Evolutionary conservation across 345 rosid species (phyloP).

Genomic region (Gossypium anomalum): DNA sequence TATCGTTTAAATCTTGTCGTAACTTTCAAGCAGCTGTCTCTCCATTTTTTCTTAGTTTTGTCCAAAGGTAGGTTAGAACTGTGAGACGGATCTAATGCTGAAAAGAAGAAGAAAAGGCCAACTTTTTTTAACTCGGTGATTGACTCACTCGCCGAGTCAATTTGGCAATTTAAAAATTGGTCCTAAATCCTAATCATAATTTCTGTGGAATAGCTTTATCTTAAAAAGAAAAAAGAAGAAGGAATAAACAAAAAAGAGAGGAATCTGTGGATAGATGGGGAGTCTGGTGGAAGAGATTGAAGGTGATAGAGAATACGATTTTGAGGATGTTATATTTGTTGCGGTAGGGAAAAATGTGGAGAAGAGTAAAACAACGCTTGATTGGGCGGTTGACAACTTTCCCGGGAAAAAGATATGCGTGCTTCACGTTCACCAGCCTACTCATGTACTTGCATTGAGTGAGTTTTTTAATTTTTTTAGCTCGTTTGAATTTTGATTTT

Average conservation of each 20-base stretch:
- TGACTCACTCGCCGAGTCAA: neutral
- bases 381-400: slow-evolving; percentile 68
- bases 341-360: slow-evolving; percentile 71
- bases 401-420: slow-evolving; percentile 64
- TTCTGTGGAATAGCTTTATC: neutral
- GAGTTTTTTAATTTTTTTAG: slow-evolving; percentile 25
- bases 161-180: neutral
- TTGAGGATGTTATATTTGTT: slow-evolving; percentile 64
- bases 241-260: neutral
- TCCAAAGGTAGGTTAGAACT: neutral
- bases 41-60: neutral
- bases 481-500: slow-evolving; percentile 9
- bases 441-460: slow-evolving; percentile 43
- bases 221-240: neutral
- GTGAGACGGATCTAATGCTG: neutral
- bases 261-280: slow-evolving; percentile 33
- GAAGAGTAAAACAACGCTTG: slow-evolving; percentile 49
- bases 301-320: slow-evolving; percentile 28
- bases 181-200: neutral
- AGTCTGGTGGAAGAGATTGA: slow-evolving; percentile 25
- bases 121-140: slow-evolving; percentile 10
- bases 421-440: slow-evolving; percentile 68
- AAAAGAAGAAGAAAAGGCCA: slow-evolving; percentile 2
- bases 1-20: neutral
- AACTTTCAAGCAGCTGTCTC: slow-evolving; percentile 3